Conservation (phyloP, 495 filamentous ascomycete genomes). For the Antarctomyces pellizariae region DNA sequence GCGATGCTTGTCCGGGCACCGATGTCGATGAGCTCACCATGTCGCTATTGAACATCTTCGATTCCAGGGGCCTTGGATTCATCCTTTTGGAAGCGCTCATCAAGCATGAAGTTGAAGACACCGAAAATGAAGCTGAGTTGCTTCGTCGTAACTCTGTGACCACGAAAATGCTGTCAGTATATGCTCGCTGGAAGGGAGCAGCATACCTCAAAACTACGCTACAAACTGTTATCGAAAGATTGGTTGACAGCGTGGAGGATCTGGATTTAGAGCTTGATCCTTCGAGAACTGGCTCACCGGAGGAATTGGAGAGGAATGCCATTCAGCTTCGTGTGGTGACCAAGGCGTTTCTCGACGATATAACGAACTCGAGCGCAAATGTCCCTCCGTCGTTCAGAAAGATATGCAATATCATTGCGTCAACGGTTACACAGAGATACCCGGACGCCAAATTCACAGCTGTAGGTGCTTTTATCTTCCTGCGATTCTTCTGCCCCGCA, state of each 20-base stretch:
- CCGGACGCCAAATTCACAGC: slow-evolving; percentile 47
- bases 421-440: slow-evolving; percentile 30
- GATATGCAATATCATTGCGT: slow-evolving; percentile 38
- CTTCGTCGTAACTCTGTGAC: slow-evolving; percentile 38
- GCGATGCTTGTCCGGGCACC: slow-evolving; percentile 35
- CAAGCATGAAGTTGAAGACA: slow-evolving; percentile 39
- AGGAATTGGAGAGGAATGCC: slow-evolving; percentile 36
- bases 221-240: slow-evolving; percentile 33
- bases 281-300: slow-evolving; percentile 24
- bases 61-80: slow-evolving; percentile 32
- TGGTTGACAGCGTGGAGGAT: slow-evolving; percentile 34
- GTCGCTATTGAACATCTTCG: slow-evolving; percentile 40
- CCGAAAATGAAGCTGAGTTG: slow-evolving; percentile 39
- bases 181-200: slow-evolving; percentile 42
- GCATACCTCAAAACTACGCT: slow-evolving; percentile 36
- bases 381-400: slow-evolving; percentile 38
- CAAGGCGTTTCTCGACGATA: slow-evolving; percentile 42
- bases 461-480: slow-evolving; percentile 43
- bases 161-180: slow-evolving; percentile 44
- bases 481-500: slow-evolving; percentile 45
- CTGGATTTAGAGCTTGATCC: slow-evolving; percentile 42
- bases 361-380: slow-evolving; percentile 29
- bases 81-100: slow-evolving; percentile 37
- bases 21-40: slow-evolving; percentile 43
- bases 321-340: slow-evolving; percentile 34